Base-by-base conservation (phyloP, 2,329 filamentous ascomycete genomes). In the Fusarium nelsonii region DNA sequence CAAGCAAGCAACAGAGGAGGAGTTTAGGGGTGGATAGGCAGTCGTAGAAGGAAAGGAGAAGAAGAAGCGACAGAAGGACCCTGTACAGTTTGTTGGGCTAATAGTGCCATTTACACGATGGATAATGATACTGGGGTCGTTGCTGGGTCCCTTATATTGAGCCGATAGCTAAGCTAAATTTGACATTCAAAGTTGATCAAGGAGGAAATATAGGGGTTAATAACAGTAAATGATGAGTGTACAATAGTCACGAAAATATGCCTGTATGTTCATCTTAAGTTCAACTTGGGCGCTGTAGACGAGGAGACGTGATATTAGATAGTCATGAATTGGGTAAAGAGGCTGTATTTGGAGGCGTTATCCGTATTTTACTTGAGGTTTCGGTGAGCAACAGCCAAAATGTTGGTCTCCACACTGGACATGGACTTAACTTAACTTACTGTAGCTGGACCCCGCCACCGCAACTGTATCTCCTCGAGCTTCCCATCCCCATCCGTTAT, bases 371-470 rank as follows among this genome's bases (percentile, higher is more conserved):
- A 48, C 51, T 40, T 64, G 30, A 37, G 54, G 43, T 33, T 57
- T 63, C 63, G 53, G 39, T 39, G 40, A 58, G 63, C 44, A 26
- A 59, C 44, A 41, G 53, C 46, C 46, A 58, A 23, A 62, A 37
- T 39, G 51, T 49, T 44, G 33, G 66, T 73, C 69, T 61, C 73
- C 74, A 73, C 74, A 74, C 41, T 52, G 51, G 44, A 43, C 33
- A 43, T 62, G 34, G 49, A 45, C 57, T 62, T 61, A 51, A 69
- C 70, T 72, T 68, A 67, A 70, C 60, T 62, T 65, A 66, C 69
- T 65, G 70, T 75, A 77, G 72, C 72, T 63, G 53, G 62, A 65
- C 63, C 70, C 73, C 73, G 72, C 74, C 72, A 73, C 69, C 67
- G 72, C 69, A 70, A 68, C 69, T 39, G 39, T 30, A 43, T 75